These are phyloP conservation scores for Fusarium odoratissimum DNA, from an alignment of 2,329 filamentous ascomycete genomes.

Conservation along the genomic window DNA sequence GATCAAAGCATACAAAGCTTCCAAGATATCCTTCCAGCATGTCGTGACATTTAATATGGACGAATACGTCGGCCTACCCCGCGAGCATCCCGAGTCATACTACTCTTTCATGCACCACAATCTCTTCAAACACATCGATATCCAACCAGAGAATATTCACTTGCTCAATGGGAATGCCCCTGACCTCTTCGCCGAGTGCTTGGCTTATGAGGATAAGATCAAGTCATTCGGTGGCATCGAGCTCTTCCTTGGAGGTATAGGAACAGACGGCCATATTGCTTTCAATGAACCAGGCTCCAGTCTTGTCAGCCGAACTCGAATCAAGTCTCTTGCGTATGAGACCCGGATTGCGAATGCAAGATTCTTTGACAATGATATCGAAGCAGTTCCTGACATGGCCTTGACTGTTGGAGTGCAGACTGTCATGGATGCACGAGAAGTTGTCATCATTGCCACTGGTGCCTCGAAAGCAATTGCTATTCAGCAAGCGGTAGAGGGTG, in stretches of 20 bases:
- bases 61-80: constrained; percentile 11
- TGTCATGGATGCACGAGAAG: constrained; percentile 23
- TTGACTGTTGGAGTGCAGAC: constrained; percentile 13
- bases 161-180: not conserved
- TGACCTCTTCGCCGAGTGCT: not conserved
- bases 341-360: constrained; percentile 2
- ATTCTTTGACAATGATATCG: constrained; percentile 13
- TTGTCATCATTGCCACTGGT: not conserved
- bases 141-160: constrained; percentile 1
- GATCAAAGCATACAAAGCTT: not conserved
- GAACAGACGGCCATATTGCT: constrained; percentile 10
- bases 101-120: constrained; percentile 13
- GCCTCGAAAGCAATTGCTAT: not conserved
- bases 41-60: constrained; percentile 19
- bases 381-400: constrained; percentile 4
- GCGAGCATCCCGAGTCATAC: constrained; percentile 6
- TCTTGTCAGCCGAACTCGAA: constrained; percentile 2
- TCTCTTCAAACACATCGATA: constrained; percentile 9
- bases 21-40: constrained; percentile 13
- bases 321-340: constrained; percentile 18
- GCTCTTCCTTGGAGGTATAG: constrained; percentile 9
- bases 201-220: constrained; percentile 1
- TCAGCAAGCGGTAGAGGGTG: constrained; percentile 8
- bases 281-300: constrained; percentile 13
- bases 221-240: constrained; percentile 2